Percentiles rank a stretch among this genome's conserved stretches.
Evolutionary conservation across 768 basidiomycete genomes (phyloP).

Genomic region (Suillus bovinus): DNA sequence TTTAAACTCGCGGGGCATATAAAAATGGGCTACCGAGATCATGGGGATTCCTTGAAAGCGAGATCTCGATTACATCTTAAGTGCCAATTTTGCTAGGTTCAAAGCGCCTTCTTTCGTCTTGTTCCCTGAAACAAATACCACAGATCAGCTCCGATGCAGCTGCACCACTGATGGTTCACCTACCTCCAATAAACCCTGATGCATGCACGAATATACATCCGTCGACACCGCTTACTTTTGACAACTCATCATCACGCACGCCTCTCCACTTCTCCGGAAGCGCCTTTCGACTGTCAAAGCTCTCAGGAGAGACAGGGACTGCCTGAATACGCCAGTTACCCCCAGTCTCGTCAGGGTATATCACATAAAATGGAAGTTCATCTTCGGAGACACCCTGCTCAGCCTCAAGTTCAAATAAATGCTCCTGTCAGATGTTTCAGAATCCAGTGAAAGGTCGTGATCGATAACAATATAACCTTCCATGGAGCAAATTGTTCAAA

Average conservation of each 20-base stretch:
- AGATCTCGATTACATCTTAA: conserved; percentile 36
- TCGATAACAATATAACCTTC: conserved; percentile 57
- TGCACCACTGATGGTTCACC: conserved; percentile 22
- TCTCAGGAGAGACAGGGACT: conserved; percentile 77
- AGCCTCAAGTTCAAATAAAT: conserved; percentile 84
- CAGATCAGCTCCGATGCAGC: conserved; percentile 8
- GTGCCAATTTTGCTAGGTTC: conserved; percentile 69
- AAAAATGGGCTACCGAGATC: conserved; percentile 4
- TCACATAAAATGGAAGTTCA: conserved; percentile 72
- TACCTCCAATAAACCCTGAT: conserved; percentile 95
- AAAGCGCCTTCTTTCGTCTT: conserved; percentile 89
- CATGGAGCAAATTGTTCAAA: conserved; percentile 83
- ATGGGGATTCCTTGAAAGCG: not conserved
- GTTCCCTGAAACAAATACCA: conserved; percentile 56
- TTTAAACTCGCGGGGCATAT: conserved; percentile 3
- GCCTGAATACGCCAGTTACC: conserved; percentile 92
- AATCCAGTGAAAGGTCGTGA: not conserved
- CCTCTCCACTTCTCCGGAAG: conserved; percentile 95
- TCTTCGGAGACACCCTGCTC: conserved; percentile 47
- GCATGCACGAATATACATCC: conserved; percentile 94
- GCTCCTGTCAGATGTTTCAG: conserved; percentile 55
- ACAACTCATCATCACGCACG: conserved; percentile 80
- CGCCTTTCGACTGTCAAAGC: conserved; percentile 89
- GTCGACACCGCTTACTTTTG: conserved; percentile 68
- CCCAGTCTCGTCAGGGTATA: conserved; percentile 83